Evolutionary conservation across 75 land plant genomes (phyloP).

Genomic region (Pinus albicaulis): DNA sequence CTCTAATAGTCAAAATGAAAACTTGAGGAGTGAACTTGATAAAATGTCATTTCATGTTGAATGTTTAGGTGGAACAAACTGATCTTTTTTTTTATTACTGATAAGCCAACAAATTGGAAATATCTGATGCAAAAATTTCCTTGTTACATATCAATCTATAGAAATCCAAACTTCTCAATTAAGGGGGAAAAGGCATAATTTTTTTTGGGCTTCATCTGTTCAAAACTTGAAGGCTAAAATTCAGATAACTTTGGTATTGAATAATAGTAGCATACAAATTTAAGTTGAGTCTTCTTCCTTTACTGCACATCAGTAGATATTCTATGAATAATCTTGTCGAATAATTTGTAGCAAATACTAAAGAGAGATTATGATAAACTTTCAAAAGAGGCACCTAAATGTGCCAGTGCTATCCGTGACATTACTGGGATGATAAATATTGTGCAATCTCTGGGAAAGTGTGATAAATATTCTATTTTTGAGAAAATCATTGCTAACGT

Average conservation of each 20-base stretch:
- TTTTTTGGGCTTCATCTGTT: conserved; percentile 40
- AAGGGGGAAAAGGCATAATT: conserved; percentile 43
- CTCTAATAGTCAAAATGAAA: conserved; percentile 78
- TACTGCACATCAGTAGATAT: too few species aligned
- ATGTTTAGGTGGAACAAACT: conserved; percentile 42
- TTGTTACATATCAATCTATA: conserved; percentile 45
- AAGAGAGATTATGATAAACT: too few species aligned
- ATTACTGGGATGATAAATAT: conserved; percentile 63
- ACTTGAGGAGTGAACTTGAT: conserved; percentile 69
- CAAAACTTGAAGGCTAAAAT: conserved; percentile 32
- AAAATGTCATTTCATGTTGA: conserved; percentile 43
- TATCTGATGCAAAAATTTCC: neutral
- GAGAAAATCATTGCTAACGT: neutral
- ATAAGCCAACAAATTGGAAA: neutral
- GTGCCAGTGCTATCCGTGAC: too few species aligned
- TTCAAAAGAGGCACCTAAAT: too few species aligned
- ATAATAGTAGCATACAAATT: too few species aligned
- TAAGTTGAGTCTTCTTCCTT: too few species aligned
- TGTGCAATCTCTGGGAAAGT: conserved; percentile 74
- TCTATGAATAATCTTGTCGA: too few species aligned
- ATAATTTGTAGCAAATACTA: too few species aligned
- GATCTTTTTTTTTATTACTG: neutral
- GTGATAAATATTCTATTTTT: too few species aligned
- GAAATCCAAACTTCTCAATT: conserved; percentile 50
- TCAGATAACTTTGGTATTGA: too few species aligned